A percentile compares a stretch with the other conserved stretches of the same genome.
These are phyloP conservation scores for Immersiella caudata DNA, from an alignment of 495 filamentous ascomycete genomes.

Conservation along the genomic window DNA sequence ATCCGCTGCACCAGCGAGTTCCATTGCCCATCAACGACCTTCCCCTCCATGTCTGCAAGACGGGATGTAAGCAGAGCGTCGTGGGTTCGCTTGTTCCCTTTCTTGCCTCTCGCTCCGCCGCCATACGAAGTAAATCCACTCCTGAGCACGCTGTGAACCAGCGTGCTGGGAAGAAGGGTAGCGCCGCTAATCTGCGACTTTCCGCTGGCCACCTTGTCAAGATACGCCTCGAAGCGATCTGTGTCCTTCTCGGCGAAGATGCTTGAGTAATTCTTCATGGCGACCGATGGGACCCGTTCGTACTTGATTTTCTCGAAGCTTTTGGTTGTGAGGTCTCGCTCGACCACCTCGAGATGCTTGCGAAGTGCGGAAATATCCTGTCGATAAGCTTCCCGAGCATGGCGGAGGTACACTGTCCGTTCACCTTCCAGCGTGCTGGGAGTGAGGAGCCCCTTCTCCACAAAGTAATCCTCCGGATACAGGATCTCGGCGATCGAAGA, in stretches of 20 bases:
- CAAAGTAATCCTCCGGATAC: slow-evolving; percentile 32
- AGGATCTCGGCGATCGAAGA: slow-evolving; percentile 53
- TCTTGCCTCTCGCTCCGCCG: not conserved
- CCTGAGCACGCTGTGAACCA: slow-evolving; percentile 30
- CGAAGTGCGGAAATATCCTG: slow-evolving; percentile 44
- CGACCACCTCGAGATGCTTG: slow-evolving; percentile 49
- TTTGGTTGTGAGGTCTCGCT: slow-evolving; percentile 44
- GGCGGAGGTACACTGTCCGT: slow-evolving; percentile 48
- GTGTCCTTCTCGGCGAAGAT: slow-evolving; percentile 48
- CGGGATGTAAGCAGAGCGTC: slow-evolving; percentile 16
- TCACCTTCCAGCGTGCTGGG: slow-evolving; percentile 30
- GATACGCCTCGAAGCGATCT: slow-evolving; percentile 45
- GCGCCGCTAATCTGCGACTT: slow-evolving; percentile 47
- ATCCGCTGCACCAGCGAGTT: slow-evolving; percentile 51
- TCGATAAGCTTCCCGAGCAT: slow-evolving; percentile 50
- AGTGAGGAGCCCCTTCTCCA: not conserved
- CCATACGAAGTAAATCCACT: not conserved
- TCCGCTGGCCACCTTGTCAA: slow-evolving; percentile 41
- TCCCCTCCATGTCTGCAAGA: slow-evolving; percentile 17
- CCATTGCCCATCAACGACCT: slow-evolving; percentile 50
- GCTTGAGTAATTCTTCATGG: slow-evolving; percentile 49
- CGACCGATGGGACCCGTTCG: slow-evolving; percentile 49
- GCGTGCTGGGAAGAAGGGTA: slow-evolving; percentile 44
- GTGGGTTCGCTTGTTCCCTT: slow-evolving; percentile 9
- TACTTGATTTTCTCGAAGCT: slow-evolving; percentile 48